Evolutionary conservation across 1,284 basidiomycete genomes (phyloP), one percentile per base, ranked within the genome.

Genomic region (Ustilago sp.): DNA sequence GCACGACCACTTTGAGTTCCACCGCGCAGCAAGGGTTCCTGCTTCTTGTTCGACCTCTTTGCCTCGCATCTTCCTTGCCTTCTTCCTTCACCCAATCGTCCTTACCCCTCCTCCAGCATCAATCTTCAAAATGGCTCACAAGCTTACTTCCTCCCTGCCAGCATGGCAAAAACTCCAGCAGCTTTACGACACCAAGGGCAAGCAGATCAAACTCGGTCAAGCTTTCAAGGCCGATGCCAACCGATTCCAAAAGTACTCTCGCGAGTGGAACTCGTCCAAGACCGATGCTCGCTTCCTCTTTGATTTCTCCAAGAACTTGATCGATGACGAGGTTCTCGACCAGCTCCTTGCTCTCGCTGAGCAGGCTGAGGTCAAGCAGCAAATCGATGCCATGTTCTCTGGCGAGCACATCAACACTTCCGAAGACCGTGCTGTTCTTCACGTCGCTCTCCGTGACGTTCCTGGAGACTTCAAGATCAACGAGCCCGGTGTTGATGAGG

Each of bases 351-450:
- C 89, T 35, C 92, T 98, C 70, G 93, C 92, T 31, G 90, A 91
- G 71, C 94, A 98, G 88, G 94, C 95, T 35, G 87, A 91, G 65
- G 91, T 99, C 72, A 94, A 97, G 89, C 86, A 89, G 59, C 91
- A 90, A 87, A 91, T 95, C 61, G 93, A 98, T 86, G 92, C 92
- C 87, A 97, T 98, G 95, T 98, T 95, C 86, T 87, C 91, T 1
- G 96, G 97, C 63, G 91, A 94, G 87, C 96, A 98, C 88, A 98
- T 99, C 90, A 98, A 99, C 89, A 95, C 94, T 19, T 96, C 94
- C 31, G 96, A 99, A 87, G 95, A 93, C 86, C 93, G 96, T 67
- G 93, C 97, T 6, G 96, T 99, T 8, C 90, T 99, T 2, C 96
- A 99, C 87, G 89, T 98, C 73, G 96, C 97, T 7, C 91, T 99